Base-by-base conservation (phyloP, 2,329 filamentous ascomycete genomes). In the Colletotrichum viniferum region DNA sequence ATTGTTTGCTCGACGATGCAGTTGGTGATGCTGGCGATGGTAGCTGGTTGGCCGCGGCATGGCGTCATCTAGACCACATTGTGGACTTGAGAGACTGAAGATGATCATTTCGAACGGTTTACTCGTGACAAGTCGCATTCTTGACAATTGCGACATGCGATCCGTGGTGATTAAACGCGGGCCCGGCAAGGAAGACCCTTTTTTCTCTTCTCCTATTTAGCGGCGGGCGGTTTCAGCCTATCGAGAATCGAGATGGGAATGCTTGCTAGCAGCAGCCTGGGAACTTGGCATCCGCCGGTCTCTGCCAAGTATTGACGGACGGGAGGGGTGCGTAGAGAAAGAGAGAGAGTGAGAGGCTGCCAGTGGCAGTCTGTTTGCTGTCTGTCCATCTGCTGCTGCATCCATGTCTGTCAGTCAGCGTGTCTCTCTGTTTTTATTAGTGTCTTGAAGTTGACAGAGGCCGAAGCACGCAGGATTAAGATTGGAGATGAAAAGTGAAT, bases 401-500 rank as follows among this genome's bases (percentile, higher is more conserved):
- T 48, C 38, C 38, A 48, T 30, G 28, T 30, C 24, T 30, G 10
- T n/a, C 56, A 18, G 58, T 24, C 58, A 48, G 38, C 38, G 62
- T 71, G 52, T 74, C 52, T 74, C 65, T 72, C 62, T 72, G 52
- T 56, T 72, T 55, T 72, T 32, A 74, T 74, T 72, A 48, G 34
- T 72, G 73, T 74, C 73, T 74, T 65, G 63, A 26, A 74, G 16
- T 30, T 62, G 62, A 48, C 36, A 32, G 16, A 21, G 30, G 38
- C 68, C 62, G 73, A 74, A 69, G 69, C 55, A 74, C 58, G 73
- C 73, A 71, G 52, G 38, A 72, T 26, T 72, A 71, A 74, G 62
- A 74, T 74, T 55, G 70, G 69, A 32, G 69, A 74, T 66, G 68
- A 16, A 28, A 9, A 6, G 30, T 67, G 73, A 67, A 38, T 48